Evolutionary conservation across 176 grass and related monocot species (phyloP).

Genomic region (Echinochloa phyllopogon): DNA sequence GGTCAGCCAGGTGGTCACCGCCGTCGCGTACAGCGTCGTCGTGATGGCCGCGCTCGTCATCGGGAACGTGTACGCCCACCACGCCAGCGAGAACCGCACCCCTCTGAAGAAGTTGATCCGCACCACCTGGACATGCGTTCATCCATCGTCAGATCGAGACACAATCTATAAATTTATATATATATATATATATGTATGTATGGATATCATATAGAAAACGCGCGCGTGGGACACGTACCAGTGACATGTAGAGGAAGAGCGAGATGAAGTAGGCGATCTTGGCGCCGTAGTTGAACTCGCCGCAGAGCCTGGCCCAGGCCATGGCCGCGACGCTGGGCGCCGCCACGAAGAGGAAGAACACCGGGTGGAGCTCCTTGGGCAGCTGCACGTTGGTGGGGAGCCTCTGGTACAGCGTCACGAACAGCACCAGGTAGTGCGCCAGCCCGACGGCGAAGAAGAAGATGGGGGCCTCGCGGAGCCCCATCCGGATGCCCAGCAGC

Average conservation of each 20-base stretch:
- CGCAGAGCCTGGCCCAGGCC: conserved; percentile 58
- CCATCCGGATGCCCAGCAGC: conserved; percentile 54
- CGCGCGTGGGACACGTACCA: conserved; percentile 37
- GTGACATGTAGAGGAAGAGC: conserved; percentile 68
- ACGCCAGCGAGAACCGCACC: conserved; percentile 71
- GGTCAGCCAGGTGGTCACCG: conserved; percentile 54
- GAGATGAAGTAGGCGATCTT: conserved; percentile 73
- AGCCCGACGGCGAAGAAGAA: conserved; percentile 72
- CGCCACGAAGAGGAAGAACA: conserved; percentile 83
- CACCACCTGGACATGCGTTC: conserved; percentile 34
- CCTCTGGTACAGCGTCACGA: conserved; percentile 81
- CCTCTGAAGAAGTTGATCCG: conserved; percentile 55
- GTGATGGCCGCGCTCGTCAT: conserved; percentile 66
- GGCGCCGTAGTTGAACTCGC: conserved; percentile 55
- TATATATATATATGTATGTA: too few species aligned
- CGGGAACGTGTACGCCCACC: conserved; percentile 94
- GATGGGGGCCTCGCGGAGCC: conserved; percentile 51
- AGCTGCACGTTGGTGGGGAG: conserved; percentile 60
- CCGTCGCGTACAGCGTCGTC: conserved; percentile 59
- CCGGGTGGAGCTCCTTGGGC: conserved; percentile 69
- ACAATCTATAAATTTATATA: too few species aligned
- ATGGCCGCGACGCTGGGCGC: conserved; percentile 62
- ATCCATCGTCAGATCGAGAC: too few species aligned
- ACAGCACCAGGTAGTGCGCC: conserved; percentile 73
- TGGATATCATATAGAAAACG: too few species aligned